Base-by-base conservation (phyloP, 2,329 filamentous ascomycete species). In the Paecilomyces sp. region DNA sequence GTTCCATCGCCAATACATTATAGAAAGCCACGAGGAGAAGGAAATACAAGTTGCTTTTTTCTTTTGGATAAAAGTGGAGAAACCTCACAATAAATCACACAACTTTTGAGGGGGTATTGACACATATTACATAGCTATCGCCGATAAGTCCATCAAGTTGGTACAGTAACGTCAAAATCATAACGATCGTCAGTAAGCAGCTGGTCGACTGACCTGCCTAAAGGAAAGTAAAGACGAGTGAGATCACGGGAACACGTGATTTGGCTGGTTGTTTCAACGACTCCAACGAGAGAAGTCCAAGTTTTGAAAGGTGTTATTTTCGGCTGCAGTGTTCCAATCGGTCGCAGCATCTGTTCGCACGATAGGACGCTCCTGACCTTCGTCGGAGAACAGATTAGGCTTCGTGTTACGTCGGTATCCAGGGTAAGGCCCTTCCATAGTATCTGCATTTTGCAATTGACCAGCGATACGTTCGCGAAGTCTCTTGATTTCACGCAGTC, bases 401-500 rank as follows among this genome's bases (percentile, higher is more conserved):
- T 76, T 75, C 2, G 75, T 77, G 63, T 74, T 69, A 62, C 69
- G 70, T 60, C 69, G 67, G 50, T 72, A 66, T 63, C 71, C 66
- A 11, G 67, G 63, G 62, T 75, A 67, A 65, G 70, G 62, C 64
- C 71, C 58, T 70, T 77, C 66, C 5, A 67, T 50, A 11, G 66
- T 57, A 53, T 73, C 72, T 3, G 68, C 53, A 41, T 60, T 64
- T 58, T 73, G 69, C 3, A 65, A 64, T 56, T 68, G 61, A n/a
- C 64, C 62, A 34, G 74, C 63, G 7, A 74, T 72, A 24, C 77
- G 72, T 54, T 95, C 90, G 30, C 92, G 86, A 56, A 99, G 82
- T 53, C 86, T 84, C 71, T 89, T 88, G 71, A 99, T 95, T 72
- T 93, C 90, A 55, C 89, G 85, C 12, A 97, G 83, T 55, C 94